Base-by-base conservation (phyloP, 306 rosid species). In the Senna siamea region DNA sequence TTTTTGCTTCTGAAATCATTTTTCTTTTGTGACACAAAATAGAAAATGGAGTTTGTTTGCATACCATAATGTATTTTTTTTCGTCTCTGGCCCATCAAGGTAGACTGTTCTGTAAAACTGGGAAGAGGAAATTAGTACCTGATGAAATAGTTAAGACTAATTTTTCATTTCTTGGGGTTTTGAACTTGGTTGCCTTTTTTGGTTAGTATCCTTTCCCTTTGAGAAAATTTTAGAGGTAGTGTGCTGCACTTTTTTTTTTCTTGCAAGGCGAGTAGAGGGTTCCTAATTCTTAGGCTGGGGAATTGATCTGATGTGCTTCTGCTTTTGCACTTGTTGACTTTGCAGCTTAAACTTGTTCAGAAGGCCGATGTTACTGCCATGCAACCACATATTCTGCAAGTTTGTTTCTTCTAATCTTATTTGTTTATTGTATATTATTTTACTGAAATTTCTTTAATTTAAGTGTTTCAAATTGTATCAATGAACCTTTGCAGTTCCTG, bases 321-420 rank as follows among this genome's bases (percentile, higher is more conserved):
- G 44, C 10, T 14, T 28, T 19, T 77, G 26, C 8, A 41, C 13
- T 47, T 74, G 62, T 55, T 85, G 80, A 43, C 66, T 6, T 79
- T 78, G 79, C 87, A 95, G 98, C 78, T 57, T 95, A 56, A 75
- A 78, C 67, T 87, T 88, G 73, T 83, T 92, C 35, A 76, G 70
- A 26, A 75, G 43, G 37, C 97, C 98, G 8, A 74, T 84, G n/a
- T 75, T 95, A 58, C 90, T 95, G 37, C 97, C 97, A 0, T 95
- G 99, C 87, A 78, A 88, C 22, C 99, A 95, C 80, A 75, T 92
- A 40, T 88, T 95, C 77, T 95, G 99, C 97, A 72, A 61, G 99
- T 95, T 65, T 6, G 96, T 70, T 72, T 3, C 34, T 60, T 60
- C 38, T 26, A 26, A 26, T 20, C 56, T 32, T 4, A 71, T 7